Evolutionary conservation across 805 yeast genomes (phyloP), one percentile per base, ranked within the genome.

Genomic region (Suhomyces canberraensis): DNA sequence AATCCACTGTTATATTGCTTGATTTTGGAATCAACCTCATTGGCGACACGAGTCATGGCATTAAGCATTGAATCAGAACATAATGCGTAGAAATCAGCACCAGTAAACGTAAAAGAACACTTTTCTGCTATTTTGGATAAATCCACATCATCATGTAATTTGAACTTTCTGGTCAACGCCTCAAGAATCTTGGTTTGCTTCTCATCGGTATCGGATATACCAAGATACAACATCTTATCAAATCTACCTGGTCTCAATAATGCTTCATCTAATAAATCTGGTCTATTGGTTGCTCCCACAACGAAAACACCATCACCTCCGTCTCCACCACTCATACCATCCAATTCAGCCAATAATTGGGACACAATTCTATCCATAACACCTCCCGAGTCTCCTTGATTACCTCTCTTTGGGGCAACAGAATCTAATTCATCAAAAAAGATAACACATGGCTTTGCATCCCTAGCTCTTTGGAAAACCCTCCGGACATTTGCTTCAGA

Each of bases 351-450:
- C 35, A 93, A 69, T 26, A 93, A 66, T 59, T 93, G 98, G 0
- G 97, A 90, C 0, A 93, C 98, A 46, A 93, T 93, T 60, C 98
- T 76, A 57, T 93, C 98, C 98, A 93, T 93, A 2, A 93, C 98
- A 48, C 98, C 98, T 13, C 98, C 98, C 2, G 97, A 89, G 60
- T 93, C 98, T 16, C 98, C 98, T 55, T 93, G 97, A 57, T 91
- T 90, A 19, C 98, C 98, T 68, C 98, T 80, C 58, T 93, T 91
- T 2, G 98, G 98, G 0, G 98, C 98, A 1, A 93, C 97, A 1
- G 97, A 89, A 63, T 93, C 98, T 61, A 93, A 73, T 64, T 93
- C 98, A 65, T 93, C 98, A 55, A 93, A 93, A 61, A 93, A 93
- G 13, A 93, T 89, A 14, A 93, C 97, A 69, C 98, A 93, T 1